phyloP scores from a whole-genome alignment of 2,329 filamentous ascomycete species.

The Geosmithia morbida region DNA sequence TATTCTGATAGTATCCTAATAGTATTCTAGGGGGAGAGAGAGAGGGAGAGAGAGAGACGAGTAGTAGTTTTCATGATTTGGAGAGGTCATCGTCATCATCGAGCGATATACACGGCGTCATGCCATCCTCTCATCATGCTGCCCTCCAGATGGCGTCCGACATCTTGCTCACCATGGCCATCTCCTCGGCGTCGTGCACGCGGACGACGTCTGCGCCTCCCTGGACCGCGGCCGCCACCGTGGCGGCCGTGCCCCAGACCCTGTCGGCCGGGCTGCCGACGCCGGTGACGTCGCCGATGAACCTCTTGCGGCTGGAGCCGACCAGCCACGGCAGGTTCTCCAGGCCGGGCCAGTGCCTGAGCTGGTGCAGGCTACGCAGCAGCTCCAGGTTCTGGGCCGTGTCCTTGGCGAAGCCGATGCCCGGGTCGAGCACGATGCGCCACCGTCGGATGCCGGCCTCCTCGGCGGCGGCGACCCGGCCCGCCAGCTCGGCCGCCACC shows the following conservation, averaged over 20 bases:
- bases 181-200: slow-evolving; percentile 82
- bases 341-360: slow-evolving; percentile 51
- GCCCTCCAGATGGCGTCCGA: slow-evolving; percentile 81
- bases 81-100: neutral
- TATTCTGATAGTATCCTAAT: no score
- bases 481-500: slow-evolving; percentile 53
- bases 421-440: slow-evolving; percentile 90
- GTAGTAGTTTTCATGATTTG: no score
- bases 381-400: slow-evolving; percentile 69
- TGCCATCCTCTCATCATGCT: slow-evolving; percentile 8
- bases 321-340: slow-evolving; percentile 73
- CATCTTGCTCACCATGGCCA: slow-evolving; percentile 74
- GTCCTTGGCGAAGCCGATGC: slow-evolving; percentile 86
- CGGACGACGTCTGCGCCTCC: slow-evolving; percentile 85
- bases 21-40: no score
- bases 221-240: slow-evolving; percentile 70
- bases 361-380: slow-evolving; percentile 48
- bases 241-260: slow-evolving; percentile 75
- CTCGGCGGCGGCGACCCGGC: slow-evolving; percentile 60
- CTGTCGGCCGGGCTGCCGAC: slow-evolving; percentile 56
- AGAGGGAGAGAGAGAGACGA: no score
- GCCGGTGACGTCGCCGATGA: slow-evolving; percentile 72
- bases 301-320: slow-evolving; percentile 77
- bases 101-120: neutral
- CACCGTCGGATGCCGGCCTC: slow-evolving; percentile 73